Conservation (phyloP, 2,329 filamentous ascomycete genomes). For the Davidsoniella australis region DNA sequence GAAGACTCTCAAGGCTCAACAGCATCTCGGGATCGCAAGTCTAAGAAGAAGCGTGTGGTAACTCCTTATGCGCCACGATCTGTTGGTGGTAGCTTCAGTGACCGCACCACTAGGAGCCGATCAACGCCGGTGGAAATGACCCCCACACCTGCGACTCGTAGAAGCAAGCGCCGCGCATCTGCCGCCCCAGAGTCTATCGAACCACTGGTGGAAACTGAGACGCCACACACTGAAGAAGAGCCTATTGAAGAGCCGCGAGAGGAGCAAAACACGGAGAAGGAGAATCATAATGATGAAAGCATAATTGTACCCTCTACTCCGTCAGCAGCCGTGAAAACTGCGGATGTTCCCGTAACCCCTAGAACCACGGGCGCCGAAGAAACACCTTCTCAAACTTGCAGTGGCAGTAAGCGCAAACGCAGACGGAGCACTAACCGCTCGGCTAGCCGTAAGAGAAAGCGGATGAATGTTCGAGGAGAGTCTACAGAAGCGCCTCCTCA, state of each 20-base stretch:
- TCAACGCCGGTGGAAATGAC: background rate
- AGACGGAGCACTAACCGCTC: slow-evolving; percentile 9
- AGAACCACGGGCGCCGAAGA: background rate
- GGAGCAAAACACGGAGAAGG: background rate
- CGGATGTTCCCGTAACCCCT: background rate
- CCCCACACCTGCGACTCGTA: background rate
- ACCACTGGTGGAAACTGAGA: background rate
- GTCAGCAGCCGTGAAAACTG: background rate
- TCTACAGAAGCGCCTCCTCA: background rate
- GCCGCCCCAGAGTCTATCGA: background rate
- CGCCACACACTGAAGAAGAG: background rate
- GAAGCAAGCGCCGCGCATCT: slow-evolving; percentile 1
- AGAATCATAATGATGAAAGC: background rate
- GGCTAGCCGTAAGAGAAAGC: slow-evolving; percentile 4
- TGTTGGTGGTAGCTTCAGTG: background rate
- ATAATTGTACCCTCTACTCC: background rate
- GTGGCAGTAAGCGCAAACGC: slow-evolving; percentile 3
- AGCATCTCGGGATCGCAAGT: too few species aligned
- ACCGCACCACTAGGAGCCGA: background rate
- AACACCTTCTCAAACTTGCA: background rate
- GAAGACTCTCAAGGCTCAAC: background rate
- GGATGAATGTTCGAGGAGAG: background rate
- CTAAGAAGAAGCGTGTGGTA: too few species aligned
- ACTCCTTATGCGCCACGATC: background rate
- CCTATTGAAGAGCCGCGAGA: background rate